Conservation (phyloP, 768 basidiomycete genomes). For the Naganishia vishniacii region DNA sequence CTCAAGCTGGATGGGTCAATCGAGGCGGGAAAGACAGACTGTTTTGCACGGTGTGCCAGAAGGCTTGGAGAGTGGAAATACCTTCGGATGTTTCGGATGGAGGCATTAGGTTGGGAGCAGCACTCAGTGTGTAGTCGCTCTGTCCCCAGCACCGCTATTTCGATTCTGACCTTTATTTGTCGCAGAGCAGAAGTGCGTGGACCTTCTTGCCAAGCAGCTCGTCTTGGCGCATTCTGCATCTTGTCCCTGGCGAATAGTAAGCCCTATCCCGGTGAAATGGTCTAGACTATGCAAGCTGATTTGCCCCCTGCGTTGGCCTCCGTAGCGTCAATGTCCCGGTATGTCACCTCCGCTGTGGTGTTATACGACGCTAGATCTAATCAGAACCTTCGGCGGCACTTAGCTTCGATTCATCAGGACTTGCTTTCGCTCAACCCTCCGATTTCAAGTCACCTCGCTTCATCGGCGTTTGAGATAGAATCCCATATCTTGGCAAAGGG, state of each 20-base stretch:
- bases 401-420: slow-evolving; percentile 7
- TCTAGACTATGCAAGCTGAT: no score
- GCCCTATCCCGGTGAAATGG: no score
- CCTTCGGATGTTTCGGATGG: not conserved
- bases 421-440: slow-evolving; percentile 6
- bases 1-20: slow-evolving; percentile 17
- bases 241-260: slow-evolving; percentile 17
- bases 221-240: not conserved
- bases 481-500: slow-evolving; percentile 3
- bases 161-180: not conserved
- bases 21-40: slow-evolving; percentile 16
- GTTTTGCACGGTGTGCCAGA: slow-evolving; percentile 1
- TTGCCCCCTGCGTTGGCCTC: not conserved
- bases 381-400: not conserved
- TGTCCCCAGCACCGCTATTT: not conserved
- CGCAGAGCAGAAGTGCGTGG: not conserved
- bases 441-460: slow-evolving; percentile 18
- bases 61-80: slow-evolving; percentile 10
- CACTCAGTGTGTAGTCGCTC: not conserved
- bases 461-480: slow-evolving; percentile 6
- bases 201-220: slow-evolving; percentile 2
- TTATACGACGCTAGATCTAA: not conserved
- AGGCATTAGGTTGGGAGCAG: slow-evolving; percentile 1
- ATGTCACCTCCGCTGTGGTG: not conserved
- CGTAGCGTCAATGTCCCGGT: slow-evolving; percentile 18